Base-by-base conservation (phyloP, 2,329 filamentous ascomycete genomes). In the Harringtonia lauricola region DNA sequence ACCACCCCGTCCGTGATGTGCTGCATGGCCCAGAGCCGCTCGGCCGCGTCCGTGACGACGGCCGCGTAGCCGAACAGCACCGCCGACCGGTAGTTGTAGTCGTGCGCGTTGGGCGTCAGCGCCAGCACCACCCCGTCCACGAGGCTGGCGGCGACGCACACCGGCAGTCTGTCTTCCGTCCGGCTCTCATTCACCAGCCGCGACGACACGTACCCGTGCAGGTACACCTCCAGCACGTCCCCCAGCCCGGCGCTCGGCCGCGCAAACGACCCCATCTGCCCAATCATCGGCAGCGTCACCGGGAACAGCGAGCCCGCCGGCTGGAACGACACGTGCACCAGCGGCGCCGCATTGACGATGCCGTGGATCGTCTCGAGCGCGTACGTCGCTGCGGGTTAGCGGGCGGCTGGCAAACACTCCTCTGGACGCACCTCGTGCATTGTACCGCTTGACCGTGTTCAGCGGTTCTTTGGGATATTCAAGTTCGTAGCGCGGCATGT, bases 41-140 rank as follows among this genome's bases (percentile, higher is more conserved):
- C 87, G 3, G 71, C 74, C 0, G 64, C 59, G 47, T 83, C 76
- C 2, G 76, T 74, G 8, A 94, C 83, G 2, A 82, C 61, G 9
- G 63, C 68, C 1, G 82, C 87, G 57, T 80, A 75, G 1, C 87
- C 88, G 55, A 90, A 87, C 13, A 92, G 68, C 9, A 87, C 67
- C 12, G 83, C 84, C 33, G 81, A 86, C 49, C 86, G 84, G 65
- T 92, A 94, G 67, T 94, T 90, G 68, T 86, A 89, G 64, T 76
- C 85, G 67, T 94, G 86, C 47, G 75, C 76, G 65, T 86, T 84
- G 13, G 86, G 83, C 0, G 86, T 87, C 14, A 94, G 72, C 18
- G 83, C 75, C 28, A 94, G 75, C 9, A 94, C 79, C 42, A 92
- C 67, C 33, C 86, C 87, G 63, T 94, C 86, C 33, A 94, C 64